phyloP scores from a whole-genome alignment of 345 rosid genomes.

The Aquilaria sinensis region DNA sequence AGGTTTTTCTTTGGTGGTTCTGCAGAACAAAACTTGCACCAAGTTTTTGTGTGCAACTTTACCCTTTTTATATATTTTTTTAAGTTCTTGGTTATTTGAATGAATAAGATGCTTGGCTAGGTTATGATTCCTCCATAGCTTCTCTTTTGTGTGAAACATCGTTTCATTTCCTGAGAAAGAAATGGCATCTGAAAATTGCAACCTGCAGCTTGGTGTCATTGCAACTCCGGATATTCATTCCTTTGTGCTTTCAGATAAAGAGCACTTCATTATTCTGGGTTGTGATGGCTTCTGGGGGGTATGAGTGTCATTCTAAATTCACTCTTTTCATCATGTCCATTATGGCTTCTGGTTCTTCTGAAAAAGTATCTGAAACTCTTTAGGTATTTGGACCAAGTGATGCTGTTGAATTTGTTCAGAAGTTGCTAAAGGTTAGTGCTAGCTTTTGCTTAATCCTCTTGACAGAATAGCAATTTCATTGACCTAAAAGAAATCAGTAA shows the following conservation, averaged over 20 bases:
- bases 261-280: conserved; percentile 79
- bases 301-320: conserved; percentile 15
- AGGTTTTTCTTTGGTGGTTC: conserved; percentile 26
- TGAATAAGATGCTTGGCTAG: too few relatives aligned
- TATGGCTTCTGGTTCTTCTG: neutral
- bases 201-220: conserved; percentile 71
- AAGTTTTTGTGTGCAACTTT: too few relatives aligned
- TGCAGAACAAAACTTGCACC: too few relatives aligned
- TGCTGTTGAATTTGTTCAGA: conserved; percentile 79
- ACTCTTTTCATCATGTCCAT: neutral
- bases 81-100: too few relatives aligned
- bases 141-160: neutral
- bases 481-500: too few relatives aligned
- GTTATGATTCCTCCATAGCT: too few relatives aligned
- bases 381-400: conserved; percentile 91
- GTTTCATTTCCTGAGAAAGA: conserved; percentile 3
- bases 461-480: neutral
- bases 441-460: conserved; percentile 3
- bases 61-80: too few relatives aligned
- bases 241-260: conserved; percentile 67
- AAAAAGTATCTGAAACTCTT: conserved; percentile 1
- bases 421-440: conserved; percentile 56
- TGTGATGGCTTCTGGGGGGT: conserved; percentile 97
- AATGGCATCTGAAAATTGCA: conserved; percentile 22
- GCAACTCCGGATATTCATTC: conserved; percentile 87